These are phyloP conservation scores for Termitomyces sp. DNA, from an alignment of 768 basidiomycete genomes.

Conservation along the genomic window DNA sequence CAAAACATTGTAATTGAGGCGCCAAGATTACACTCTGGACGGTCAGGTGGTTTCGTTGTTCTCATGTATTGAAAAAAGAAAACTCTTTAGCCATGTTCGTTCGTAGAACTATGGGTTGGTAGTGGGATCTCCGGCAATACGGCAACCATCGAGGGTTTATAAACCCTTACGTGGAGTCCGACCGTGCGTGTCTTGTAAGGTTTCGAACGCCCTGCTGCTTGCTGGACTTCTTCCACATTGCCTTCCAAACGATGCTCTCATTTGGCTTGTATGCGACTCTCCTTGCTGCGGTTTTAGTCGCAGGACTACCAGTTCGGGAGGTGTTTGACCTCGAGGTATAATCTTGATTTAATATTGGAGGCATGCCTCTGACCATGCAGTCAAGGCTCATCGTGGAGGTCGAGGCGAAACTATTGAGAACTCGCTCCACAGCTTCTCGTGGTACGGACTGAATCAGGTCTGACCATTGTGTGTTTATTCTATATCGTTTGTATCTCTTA, in stretches of 20 bases:
- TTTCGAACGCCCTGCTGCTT: background rate
- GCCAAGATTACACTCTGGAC: too few species aligned
- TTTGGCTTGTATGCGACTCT: slow-evolving; percentile 1
- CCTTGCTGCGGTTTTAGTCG: background rate
- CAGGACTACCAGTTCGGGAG: slow-evolving; percentile 2
- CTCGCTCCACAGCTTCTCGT: slow-evolving; percentile 70
- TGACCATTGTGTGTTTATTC: background rate
- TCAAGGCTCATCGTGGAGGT: slow-evolving; percentile 69
- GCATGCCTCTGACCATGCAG: background rate
- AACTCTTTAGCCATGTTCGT: background rate
- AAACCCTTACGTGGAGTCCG: background rate
- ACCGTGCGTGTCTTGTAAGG: background rate
- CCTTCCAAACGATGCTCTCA: slow-evolving; percentile 3
- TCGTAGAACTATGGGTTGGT: background rate
- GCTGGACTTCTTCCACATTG: background rate
- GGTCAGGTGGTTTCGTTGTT: background rate
- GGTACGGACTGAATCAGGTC: slow-evolving; percentile 34
- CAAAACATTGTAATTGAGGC: background rate
- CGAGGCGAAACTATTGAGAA: slow-evolving; percentile 73
- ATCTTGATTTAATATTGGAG: background rate
- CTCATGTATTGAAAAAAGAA: background rate
- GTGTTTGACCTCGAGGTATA: slow-evolving; percentile 9
- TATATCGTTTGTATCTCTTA: slow-evolving; percentile 18
- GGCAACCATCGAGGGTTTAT: background rate
- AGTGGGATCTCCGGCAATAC: background rate